Conservation (phyloP, 1,139 yeast species). For the Blastobotrys malaysiensis region DNA sequence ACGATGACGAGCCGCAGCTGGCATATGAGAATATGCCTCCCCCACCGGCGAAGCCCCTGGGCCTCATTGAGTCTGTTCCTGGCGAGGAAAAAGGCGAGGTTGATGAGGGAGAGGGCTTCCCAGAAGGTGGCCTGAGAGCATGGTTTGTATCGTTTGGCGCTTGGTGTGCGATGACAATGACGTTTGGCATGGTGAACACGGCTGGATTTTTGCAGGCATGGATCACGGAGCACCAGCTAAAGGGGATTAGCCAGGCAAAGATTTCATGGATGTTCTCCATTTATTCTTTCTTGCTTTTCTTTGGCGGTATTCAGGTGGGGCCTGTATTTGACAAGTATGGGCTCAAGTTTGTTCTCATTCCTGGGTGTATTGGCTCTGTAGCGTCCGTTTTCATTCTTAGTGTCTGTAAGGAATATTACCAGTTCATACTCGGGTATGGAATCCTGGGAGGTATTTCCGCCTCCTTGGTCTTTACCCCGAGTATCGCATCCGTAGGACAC, state of each 20-base stretch:
- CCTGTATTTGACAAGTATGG: slow-evolving; percentile 50
- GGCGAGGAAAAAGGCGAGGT: background rate
- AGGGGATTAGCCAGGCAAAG: slow-evolving; percentile 38
- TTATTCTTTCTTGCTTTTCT: slow-evolving; percentile 50
- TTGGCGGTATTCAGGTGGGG: slow-evolving; percentile 57
- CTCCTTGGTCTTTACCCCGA: slow-evolving; percentile 53
- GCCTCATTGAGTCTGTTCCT: background rate
- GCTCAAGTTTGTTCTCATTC: slow-evolving; percentile 27
- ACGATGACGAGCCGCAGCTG: background rate
- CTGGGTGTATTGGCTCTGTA: slow-evolving; percentile 44
- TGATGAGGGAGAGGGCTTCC: slow-evolving; percentile 34
- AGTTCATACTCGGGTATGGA: slow-evolving; percentile 56
- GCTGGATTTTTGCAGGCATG: slow-evolving; percentile 60
- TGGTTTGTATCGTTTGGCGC: slow-evolving; percentile 56
- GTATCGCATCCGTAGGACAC: slow-evolving; percentile 55
- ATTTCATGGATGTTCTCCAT: slow-evolving; percentile 63
- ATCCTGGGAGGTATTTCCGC: slow-evolving; percentile 53
- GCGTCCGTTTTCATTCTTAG: slow-evolving; percentile 52
- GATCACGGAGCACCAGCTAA: slow-evolving; percentile 46
- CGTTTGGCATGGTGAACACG: slow-evolving; percentile 57
- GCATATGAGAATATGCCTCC: background rate
- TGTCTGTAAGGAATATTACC: slow-evolving; percentile 47
- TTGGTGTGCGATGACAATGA: slow-evolving; percentile 51
- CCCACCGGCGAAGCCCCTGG: background rate
- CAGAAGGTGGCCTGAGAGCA: slow-evolving; percentile 48